phyloP scores from a whole-genome alignment of 805 yeast species.

The Dipodascus geniculatus region DNA sequence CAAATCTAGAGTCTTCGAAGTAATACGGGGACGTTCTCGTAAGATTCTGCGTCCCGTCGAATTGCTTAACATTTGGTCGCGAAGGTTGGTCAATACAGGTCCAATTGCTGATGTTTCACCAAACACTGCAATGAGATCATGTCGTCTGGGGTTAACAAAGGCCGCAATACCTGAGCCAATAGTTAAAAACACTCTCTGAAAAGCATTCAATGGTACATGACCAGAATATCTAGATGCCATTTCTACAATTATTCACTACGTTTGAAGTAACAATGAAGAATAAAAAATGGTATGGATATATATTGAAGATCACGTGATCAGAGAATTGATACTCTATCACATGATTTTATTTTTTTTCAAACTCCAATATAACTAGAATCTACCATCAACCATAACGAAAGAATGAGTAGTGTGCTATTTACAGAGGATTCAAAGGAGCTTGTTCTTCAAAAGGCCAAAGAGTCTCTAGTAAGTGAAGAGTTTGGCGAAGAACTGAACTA shows the following conservation, averaged over 20 bases:
- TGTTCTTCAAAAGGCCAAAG: not conserved
- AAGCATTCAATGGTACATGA: constrained; percentile 58
- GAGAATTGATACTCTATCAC: too few species aligned
- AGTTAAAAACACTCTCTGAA: constrained; percentile 56
- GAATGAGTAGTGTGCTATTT: not conserved
- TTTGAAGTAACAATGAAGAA: not conserved
- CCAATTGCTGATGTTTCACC: constrained; percentile 88
- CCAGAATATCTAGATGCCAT: constrained; percentile 42
- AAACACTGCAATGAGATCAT: constrained; percentile 30
- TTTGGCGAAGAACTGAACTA: not conserved
- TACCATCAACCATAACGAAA: not conserved
- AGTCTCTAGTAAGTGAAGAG: not conserved
- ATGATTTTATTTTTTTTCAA: too few species aligned
- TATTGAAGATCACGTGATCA: not conserved
- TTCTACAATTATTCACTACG: not conserved
- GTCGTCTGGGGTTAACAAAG: constrained; percentile 30
- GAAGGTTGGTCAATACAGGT: constrained; percentile 47
- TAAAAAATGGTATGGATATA: not conserved
- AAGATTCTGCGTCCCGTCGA: constrained; percentile 67
- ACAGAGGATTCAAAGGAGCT: not conserved
- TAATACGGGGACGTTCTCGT: constrained; percentile 72
- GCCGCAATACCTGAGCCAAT: constrained; percentile 71
- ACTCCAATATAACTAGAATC: too few species aligned
- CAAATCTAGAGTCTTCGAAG: constrained; percentile 56
- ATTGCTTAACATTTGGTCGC: constrained; percentile 65